A percentile compares a stretch with the other conserved stretches of the same genome.
phyloP scores from a whole-genome alignment of 2,329 filamentous ascomycete species.

The Cladophialophora psammophila region DNA sequence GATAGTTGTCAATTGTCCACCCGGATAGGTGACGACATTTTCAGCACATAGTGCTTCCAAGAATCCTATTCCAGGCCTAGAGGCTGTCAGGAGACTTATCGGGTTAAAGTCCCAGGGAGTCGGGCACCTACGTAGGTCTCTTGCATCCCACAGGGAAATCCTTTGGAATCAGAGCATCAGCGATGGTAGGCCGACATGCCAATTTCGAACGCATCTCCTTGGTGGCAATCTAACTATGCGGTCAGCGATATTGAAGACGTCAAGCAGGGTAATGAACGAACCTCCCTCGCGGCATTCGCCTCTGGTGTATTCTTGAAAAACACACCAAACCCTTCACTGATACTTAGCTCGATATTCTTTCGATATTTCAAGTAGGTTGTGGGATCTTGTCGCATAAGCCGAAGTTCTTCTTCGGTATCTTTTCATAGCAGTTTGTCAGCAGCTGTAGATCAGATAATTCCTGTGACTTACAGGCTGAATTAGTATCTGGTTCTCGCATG shows the following conservation, averaged over 20 bases:
- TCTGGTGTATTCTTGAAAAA: conserved; percentile 4
- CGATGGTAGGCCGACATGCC: conserved; percentile 43
- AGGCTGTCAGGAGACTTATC: neutral
- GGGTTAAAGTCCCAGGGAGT: conserved; percentile 33
- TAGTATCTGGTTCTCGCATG: conserved; percentile 37
- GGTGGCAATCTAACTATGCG: conserved; percentile 13
- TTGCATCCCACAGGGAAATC: conserved; percentile 55
- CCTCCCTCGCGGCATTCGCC: conserved; percentile 2
- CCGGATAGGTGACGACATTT: conserved; percentile 55
- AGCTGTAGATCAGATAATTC: neutral
- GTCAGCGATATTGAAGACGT: too few relatives aligned
- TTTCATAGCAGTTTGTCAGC: neutral
- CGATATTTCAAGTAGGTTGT: neutral
- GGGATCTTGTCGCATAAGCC: neutral
- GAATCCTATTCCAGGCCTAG: conserved; percentile 37
- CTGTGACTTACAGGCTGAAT: conserved; percentile 29
- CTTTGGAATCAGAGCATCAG: conserved; percentile 55
- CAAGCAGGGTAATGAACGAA: neutral
- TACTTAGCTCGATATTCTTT: neutral
- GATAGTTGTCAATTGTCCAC: conserved; percentile 49
- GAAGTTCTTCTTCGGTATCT: neutral
- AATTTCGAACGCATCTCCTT: conserved; percentile 44
- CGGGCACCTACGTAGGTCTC: conserved; percentile 43
- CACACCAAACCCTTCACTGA: neutral
- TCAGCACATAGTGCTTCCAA: conserved; percentile 45